These are phyloP conservation scores for Hypoxylon sp. DNA, from an alignment of 2,329 filamentous ascomycete species.

Conservation along the genomic window DNA sequence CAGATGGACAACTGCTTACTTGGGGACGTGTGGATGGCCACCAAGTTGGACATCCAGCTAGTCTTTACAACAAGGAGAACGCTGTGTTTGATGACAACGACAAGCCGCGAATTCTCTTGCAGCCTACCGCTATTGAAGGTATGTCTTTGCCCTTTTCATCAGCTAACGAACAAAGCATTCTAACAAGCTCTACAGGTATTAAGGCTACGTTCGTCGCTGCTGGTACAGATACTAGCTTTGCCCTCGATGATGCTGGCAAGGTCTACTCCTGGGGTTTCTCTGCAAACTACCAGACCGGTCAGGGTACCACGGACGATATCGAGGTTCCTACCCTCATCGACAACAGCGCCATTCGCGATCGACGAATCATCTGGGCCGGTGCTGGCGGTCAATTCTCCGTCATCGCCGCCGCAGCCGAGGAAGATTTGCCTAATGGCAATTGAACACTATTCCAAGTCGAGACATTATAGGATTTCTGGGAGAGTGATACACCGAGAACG, in stretches of 20 bases:
- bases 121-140: conserved; percentile 73
- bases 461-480: neutral
- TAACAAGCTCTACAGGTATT: conserved; percentile 54
- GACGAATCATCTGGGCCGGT: conserved; percentile 81
- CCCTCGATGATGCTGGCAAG: conserved; percentile 75
- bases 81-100: conserved; percentile 74
- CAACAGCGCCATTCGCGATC: conserved; percentile 83
- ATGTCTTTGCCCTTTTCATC: conserved; percentile 47
- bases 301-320: conserved; percentile 83
- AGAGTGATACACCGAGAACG: conserved; percentile 4
- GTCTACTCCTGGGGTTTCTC: conserved; percentile 86
- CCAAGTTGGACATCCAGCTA: conserved; percentile 69
- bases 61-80: conserved; percentile 68
- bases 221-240: conserved; percentile 80
- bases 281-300: conserved; percentile 83
- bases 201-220: conserved; percentile 70
- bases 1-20: conserved; percentile 59
- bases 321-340: conserved; percentile 82
- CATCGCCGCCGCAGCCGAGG: conserved; percentile 60
- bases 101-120: conserved; percentile 77
- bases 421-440: conserved; percentile 35
- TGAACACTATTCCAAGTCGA: neutral
- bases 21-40: conserved; percentile 63
- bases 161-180: conserved; percentile 10
- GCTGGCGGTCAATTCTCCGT: conserved; percentile 89